Base-by-base conservation (phyloP, 2,329 filamentous ascomycete species). In the Thielaviopsis punctulata region DNA sequence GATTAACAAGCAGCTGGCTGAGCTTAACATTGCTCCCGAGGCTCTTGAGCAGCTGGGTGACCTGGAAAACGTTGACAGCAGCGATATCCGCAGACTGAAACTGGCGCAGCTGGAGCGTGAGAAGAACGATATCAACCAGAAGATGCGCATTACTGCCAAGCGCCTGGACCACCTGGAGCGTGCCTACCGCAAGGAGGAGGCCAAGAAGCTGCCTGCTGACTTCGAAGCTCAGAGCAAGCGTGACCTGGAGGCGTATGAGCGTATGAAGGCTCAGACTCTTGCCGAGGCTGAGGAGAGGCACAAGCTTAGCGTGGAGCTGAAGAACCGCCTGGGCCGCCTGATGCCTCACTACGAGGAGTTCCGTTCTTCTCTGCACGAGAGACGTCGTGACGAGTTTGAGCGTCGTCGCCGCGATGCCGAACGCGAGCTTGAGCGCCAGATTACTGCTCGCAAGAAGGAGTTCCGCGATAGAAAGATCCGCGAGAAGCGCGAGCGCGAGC, bases 161-260 rank as follows among this genome's bases (percentile, higher is more conserved):
- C 84, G 92, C 58, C 86, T 95, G 61, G 92, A 98, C 64, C 90
- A 98, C 69, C 72, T 98, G 60, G 92, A 98, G 73, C 86, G 92
- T 71, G 92, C 92, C 36, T 93, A 93, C 77, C 83, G 92, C 62
- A 86, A 90, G 66, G 92, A 96, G 70, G 92, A 98, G 68, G 71
- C 83, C 62, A 95, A 95, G 78, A 90, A 95, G 69, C 72, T 96
- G 55, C 73, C 80, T 54, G 80, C 82, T 49, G 92, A 98, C 63
- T 95, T 93, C 63, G 83, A 85, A 58, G 73, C 72, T 60, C 92
- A 98, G 69, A 81, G 82, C 64, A 78, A 88, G 63, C 72, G 69
- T 54, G 92, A 98, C 63, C 66, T 82, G 58, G 81, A 79, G 52
- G 79, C 86, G 41, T 94, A 95, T 64, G 86, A 96, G 62, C 73